Evolutionary conservation across 768 basidiomycete species (phyloP).

Genomic region (Termitomyces sp.): DNA sequence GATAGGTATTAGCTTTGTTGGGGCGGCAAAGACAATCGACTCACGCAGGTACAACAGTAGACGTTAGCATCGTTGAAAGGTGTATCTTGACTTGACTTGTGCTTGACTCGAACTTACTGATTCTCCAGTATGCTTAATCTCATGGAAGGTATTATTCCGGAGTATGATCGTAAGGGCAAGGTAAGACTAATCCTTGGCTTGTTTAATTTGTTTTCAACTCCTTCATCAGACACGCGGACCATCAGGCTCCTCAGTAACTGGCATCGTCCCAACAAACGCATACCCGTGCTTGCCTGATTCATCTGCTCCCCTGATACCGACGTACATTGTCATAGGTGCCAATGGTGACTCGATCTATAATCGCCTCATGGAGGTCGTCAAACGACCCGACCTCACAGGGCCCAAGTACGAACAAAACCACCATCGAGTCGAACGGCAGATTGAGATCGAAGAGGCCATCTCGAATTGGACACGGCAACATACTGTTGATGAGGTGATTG

Average conservation of each 20-base stretch:
- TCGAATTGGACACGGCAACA: constrained; percentile 52
- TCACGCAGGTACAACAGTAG: constrained; percentile 51
- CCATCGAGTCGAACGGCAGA: constrained; percentile 61
- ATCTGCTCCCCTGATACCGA: constrained; percentile 35
- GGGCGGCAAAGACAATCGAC: constrained; percentile 36
- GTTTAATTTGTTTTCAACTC: not conserved
- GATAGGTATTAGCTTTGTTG: constrained; percentile 56
- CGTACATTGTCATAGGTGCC: constrained; percentile 68
- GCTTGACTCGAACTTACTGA: not conserved
- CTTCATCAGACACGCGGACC: constrained; percentile 56
- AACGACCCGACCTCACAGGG: constrained; percentile 56
- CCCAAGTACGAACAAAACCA: constrained; percentile 53
- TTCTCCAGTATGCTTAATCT: constrained; percentile 62
- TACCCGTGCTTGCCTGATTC: constrained; percentile 60
- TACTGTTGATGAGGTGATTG: constrained; percentile 51
- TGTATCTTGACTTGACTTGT: constrained; percentile 10
- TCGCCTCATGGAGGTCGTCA: constrained; percentile 60
- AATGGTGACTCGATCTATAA: constrained; percentile 71
- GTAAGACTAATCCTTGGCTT: constrained; percentile 25
- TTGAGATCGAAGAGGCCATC: constrained; percentile 63
- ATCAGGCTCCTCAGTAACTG: constrained; percentile 72
- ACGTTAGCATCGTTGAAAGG: constrained; percentile 78
- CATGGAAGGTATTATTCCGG: constrained; percentile 77
- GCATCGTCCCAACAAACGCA: constrained; percentile 74
- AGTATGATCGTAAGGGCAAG: constrained; percentile 70